Evolutionary conservation across 176 grass and related monocot genomes (phyloP), one percentile per base, ranked within the genome.

Genomic region (Poa pratensis): DNA sequence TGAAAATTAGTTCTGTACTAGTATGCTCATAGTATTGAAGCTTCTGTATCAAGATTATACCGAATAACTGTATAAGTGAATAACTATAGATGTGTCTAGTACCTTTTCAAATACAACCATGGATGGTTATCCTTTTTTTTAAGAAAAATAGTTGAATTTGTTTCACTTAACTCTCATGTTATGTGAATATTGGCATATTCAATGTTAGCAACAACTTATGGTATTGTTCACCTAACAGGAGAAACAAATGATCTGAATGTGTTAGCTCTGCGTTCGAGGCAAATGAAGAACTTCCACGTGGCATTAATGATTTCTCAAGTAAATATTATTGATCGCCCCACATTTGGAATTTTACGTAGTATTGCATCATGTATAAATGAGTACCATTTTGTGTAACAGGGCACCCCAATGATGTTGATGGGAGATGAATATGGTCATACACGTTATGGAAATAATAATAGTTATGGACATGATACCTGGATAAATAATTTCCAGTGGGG

Each of bases 201-300:
- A 39, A 30, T 84, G 53, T 23, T 82, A 35, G 55, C 66, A 80
- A 57, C 65, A 80, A 69, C 13, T 16, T 43, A 49, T 60, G 50
- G 12, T 62, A 6, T 75, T 80, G 28, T 27, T 80, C 28, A 88
- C 62, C 28, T 66, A 76, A 22, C 74, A 99, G 96, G 96, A 52
- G 93, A 99, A 90, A 92, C 89, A 64, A 86, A 94, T 89, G 96
- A 96, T 96, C 45, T 60, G 83, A 92, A 82, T 83, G 80, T 99
- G 66, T 66, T 81, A 39, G 65, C 81, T 85, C 76, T 94, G 62
- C 90, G 96, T 76, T 91, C 82, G 26, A 95, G 91, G 49, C 96
- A 99, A 89, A 96, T 96, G 96, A 99, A 99, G 86, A 99, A 99
- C 72, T 96, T 99, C 59, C 96, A 99, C 73, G 58, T 99, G 72